Conservation (phyloP, 306 rosid species). For the Biancaea sappan region DNA sequence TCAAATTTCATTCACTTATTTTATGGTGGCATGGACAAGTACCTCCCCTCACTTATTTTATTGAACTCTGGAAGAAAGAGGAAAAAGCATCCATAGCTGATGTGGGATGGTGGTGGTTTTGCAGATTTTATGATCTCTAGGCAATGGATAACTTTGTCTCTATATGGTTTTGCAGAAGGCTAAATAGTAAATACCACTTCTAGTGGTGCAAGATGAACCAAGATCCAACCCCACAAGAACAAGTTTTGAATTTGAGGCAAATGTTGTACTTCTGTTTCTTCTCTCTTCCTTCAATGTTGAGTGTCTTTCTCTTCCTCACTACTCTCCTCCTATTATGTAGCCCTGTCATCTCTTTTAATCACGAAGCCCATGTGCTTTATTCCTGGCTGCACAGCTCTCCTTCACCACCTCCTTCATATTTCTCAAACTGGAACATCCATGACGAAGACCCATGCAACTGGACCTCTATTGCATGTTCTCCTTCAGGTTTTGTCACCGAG, state of each 20-base stretch:
- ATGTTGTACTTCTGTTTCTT: constrained; percentile 43
- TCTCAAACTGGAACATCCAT: constrained; percentile 53
- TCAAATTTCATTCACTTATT: neutral
- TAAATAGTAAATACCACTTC: too few relatives aligned
- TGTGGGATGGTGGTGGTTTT: constrained; percentile 31
- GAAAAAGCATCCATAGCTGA: constrained; percentile 9
- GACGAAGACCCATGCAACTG: constrained; percentile 62
- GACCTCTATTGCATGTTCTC: constrained; percentile 63
- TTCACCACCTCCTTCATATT: constrained; percentile 32
- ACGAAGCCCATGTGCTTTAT: constrained; percentile 58
- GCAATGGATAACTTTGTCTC: constrained; percentile 26
- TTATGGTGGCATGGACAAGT: neutral
- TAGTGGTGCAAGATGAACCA: too few relatives aligned
- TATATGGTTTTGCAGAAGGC: neutral
- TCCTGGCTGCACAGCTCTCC: constrained; percentile 62
- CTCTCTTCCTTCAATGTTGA: constrained; percentile 31
- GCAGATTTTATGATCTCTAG: constrained; percentile 58
- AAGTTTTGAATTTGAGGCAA: constrained; percentile 65
- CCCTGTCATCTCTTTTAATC: constrained; percentile 38
- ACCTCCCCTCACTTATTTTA: constrained; percentile 24
- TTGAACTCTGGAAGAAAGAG: constrained; percentile 18
- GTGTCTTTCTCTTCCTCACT: constrained; percentile 14
- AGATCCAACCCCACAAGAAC: constrained; percentile 61
- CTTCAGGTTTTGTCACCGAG: constrained; percentile 47
- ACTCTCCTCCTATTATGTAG: constrained; percentile 12